Percentiles rank a stretch among this genome's conserved stretches.
Conservation (phyloP, 495 filamentous ascomycete genomes). For the Apodospora peruviana region DNA sequence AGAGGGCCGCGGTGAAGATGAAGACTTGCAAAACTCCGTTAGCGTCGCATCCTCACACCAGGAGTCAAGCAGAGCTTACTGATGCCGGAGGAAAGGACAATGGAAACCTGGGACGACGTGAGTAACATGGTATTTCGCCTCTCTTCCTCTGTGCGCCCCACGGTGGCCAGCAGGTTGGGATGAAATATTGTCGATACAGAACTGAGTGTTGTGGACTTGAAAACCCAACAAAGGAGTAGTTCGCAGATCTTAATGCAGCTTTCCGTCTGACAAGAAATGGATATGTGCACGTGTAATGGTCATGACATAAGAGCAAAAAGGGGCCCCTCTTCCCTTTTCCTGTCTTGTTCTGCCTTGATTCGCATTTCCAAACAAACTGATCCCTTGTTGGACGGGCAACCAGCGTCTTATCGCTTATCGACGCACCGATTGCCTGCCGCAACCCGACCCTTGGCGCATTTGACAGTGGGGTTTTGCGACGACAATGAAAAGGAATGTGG, state of each 20-base stretch:
- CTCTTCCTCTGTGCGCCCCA: background rate
- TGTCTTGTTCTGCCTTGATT: background rate
- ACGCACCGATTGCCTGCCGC: background rate
- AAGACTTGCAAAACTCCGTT: conserved; percentile 27
- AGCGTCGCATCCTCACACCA: background rate
- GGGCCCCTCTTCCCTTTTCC: too few relatives aligned
- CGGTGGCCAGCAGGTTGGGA: too few relatives aligned
- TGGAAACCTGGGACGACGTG: conserved; percentile 48
- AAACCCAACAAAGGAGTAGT: too few relatives aligned
- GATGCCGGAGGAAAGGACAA: conserved; percentile 43
- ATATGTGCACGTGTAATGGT: too few relatives aligned
- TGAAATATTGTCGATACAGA: too few relatives aligned
- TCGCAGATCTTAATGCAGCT: too few relatives aligned
- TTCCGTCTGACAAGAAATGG: too few relatives aligned
- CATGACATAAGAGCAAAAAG: too few relatives aligned
- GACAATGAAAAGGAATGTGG: background rate
- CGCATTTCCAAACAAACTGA: background rate
- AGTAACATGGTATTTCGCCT: conserved; percentile 33
- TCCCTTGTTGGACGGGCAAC: background rate
- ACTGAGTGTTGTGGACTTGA: too few relatives aligned
- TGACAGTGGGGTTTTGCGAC: too few relatives aligned
- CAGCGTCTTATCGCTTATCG: conserved; percentile 18
- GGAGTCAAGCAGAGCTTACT: conserved; percentile 27
- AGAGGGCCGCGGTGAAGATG: conserved; percentile 46
- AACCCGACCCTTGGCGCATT: background rate